Evolutionary conservation across 2,329 filamentous ascomycete genomes (phyloP), one percentile per base, ranked within the genome.

Genomic region (Colletotrichum phormii): DNA sequence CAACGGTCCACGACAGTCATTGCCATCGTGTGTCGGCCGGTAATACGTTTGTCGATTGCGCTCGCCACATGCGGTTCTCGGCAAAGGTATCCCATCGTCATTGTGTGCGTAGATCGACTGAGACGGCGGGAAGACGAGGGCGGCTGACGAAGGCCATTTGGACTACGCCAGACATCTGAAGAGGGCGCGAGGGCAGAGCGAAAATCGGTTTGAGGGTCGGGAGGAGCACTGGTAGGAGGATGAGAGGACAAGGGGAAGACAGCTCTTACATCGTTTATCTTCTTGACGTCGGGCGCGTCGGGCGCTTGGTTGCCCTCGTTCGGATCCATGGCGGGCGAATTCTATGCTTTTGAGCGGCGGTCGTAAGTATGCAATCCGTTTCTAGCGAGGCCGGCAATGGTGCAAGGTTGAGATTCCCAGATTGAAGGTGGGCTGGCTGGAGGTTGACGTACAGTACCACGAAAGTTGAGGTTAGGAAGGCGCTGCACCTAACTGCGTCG

Each of bases 261-360:
- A 46, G 24, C 24, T 31, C 81, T 78, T 79, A 86, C 87, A 85
- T 89, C 86, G 73, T 89, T 88, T 87, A 90, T 90, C 79, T 87
- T 89, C 79, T 89, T 87, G 78, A 87, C 86, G 77, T 90, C 88
- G 26, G 88, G 88, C 72, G 86, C 88, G 77, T 90, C 89, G 61
- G 83, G 83, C 76, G 81, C 82, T 75, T 84, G 82, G 71, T 86
- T 65, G 29, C 74, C 67, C 35, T 75, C 82, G 80, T 84, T 84
- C 15, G 86, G 82, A 75, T 89, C 86, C 87, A 89, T 84, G n/a
- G 49, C 64, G 26, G 66, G 49, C 24, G 24, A 26, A 8, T 35
- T 51, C 11, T 37, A 22, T 37, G 35, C 12, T 46, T 26, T 13
- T 63, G 24, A n/a, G 35, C 6, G 11, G 35, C 12, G n/a, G 13